phyloP scores from a whole-genome alignment of 2,329 filamentous ascomycete genomes.

The Fusarium redolens region DNA sequence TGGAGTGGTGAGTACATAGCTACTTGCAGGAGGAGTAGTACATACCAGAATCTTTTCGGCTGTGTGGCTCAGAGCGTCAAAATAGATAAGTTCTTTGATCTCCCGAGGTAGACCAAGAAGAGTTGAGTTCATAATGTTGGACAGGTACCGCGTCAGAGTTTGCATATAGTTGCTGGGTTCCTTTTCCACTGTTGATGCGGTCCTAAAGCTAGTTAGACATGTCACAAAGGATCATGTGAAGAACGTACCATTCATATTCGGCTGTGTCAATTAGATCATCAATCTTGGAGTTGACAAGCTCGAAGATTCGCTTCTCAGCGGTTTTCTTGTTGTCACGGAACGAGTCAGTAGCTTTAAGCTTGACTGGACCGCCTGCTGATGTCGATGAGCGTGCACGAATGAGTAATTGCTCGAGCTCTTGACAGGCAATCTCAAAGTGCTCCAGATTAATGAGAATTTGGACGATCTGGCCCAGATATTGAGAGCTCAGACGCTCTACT shows the following conservation, averaged over 20 bases:
- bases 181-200: slow-evolving; percentile 66
- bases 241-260: slow-evolving; percentile 87
- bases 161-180: slow-evolving; percentile 96
- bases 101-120: slow-evolving; percentile 91
- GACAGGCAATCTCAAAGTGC: slow-evolving; percentile 94
- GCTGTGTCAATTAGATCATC: slow-evolving; percentile 97
- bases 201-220: slow-evolving; percentile 52
- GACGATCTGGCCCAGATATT: slow-evolving; percentile 97
- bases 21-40: background rate
- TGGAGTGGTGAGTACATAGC: slow-evolving; percentile 47
- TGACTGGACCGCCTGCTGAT: slow-evolving; percentile 82
- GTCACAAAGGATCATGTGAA: background rate
- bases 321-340: slow-evolving; percentile 94
- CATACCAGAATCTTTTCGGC: slow-evolving; percentile 83
- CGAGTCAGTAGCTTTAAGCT: slow-evolving; percentile 83
- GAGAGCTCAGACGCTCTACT: slow-evolving; percentile 87
- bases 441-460: slow-evolving; percentile 98
- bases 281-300: slow-evolving; percentile 98
- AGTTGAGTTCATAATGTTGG: slow-evolving; percentile 96
- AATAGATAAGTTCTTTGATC: slow-evolving; percentile 98
- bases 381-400: slow-evolving; percentile 86
- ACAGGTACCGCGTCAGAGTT: slow-evolving; percentile 90
- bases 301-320: slow-evolving; percentile 97
- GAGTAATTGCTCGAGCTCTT: slow-evolving; percentile 87
- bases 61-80: slow-evolving; percentile 92